These are phyloP conservation scores for Tylopilus cervinicoccineus DNA, from an alignment of 768 basidiomycete species.

Conservation along the genomic window DNA sequence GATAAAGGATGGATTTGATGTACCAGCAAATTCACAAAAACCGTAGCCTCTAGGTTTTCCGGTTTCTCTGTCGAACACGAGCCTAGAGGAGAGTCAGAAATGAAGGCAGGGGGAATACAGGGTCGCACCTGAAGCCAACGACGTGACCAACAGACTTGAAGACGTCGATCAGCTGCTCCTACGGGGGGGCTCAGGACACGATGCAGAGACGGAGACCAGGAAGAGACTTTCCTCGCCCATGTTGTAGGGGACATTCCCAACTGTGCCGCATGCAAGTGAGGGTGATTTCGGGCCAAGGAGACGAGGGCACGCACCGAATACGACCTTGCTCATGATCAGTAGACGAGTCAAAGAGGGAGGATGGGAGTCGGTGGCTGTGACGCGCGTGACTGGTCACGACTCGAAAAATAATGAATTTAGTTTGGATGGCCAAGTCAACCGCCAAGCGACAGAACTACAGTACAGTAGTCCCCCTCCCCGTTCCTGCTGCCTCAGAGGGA, in stretches of 20 bases:
- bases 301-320: slow-evolving; percentile 51
- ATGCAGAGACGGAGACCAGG: not conserved
- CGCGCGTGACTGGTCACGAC: slow-evolving; percentile 15
- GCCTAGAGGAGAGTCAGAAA: slow-evolving; percentile 37
- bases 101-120: not conserved
- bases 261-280: slow-evolving; percentile 33
- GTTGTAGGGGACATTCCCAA: slow-evolving; percentile 88
- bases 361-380: not conserved
- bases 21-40: slow-evolving; percentile 91
- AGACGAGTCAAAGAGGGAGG: not conserved
- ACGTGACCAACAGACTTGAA: slow-evolving; percentile 89
- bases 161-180: slow-evolving; percentile 83
- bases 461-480: too few species aligned
- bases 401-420: not conserved
- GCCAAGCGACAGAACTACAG: too few species aligned
- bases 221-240: slow-evolving; percentile 62
- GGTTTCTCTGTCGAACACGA: slow-evolving; percentile 89
- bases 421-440: too few species aligned
- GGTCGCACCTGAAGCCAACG: slow-evolving; percentile 71
- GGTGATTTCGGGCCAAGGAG: too few species aligned
- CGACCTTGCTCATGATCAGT: slow-evolving; percentile 59
- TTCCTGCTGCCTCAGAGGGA: too few species aligned
- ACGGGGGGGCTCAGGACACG: slow-evolving; percentile 10
- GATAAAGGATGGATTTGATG: slow-evolving; percentile 36
- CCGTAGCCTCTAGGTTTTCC: slow-evolving; percentile 94